Evolutionary conservation across 2,329 filamentous ascomycete species (phyloP), one percentile per base, ranked within the genome.

Genomic region (Ophiostoma sp.): DNA sequence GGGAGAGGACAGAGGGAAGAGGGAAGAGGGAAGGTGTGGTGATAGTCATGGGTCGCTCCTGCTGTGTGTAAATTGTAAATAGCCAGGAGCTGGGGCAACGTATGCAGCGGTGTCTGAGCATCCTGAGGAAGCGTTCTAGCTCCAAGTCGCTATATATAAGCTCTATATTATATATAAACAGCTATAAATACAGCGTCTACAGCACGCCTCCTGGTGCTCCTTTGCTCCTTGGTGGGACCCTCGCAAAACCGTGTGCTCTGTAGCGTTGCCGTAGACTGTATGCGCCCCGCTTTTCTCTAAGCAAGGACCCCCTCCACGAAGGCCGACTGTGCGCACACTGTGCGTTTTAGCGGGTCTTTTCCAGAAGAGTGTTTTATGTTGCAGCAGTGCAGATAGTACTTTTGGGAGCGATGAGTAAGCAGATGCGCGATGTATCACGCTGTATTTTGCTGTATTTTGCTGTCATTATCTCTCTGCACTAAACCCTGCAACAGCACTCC

Each of bases 241-340:
- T 73, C 27, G 68, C 66, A 52, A 23, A 65, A n/a, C n/a, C 68
- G 69, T 70, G 39, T 2, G 39, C 39, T 13, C 8, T 13, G 65
- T 71, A 70, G 67, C 69, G 68, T 69, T 68, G 70, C 70, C 69
- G 66, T 66, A 71, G 69, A 71, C 57, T 66, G 69, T 39, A 60
- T 31, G 1, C 4, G 71, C 68, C 64, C 73, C 72, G 65, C 68
- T 72, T 71, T 73, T 72, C 13, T 39, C 35, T 65, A 3, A 13
- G 35, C 62, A 65, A 65, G 33, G 62, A 23, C 57, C 17, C 35
- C 44, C 44, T 44, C 68, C 44, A 69, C 65, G 41, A 44, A 41
- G 69, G 52, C 69, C 67, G 41, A 36, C 39, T 52, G 17, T 23
- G 11, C 31, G 27, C 70, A 71, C 60, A 74, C 73, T 72, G 73